Conservation (phyloP, 1,284 basidiomycete genomes). For the Ceraceosorus bombacis region DNA sequence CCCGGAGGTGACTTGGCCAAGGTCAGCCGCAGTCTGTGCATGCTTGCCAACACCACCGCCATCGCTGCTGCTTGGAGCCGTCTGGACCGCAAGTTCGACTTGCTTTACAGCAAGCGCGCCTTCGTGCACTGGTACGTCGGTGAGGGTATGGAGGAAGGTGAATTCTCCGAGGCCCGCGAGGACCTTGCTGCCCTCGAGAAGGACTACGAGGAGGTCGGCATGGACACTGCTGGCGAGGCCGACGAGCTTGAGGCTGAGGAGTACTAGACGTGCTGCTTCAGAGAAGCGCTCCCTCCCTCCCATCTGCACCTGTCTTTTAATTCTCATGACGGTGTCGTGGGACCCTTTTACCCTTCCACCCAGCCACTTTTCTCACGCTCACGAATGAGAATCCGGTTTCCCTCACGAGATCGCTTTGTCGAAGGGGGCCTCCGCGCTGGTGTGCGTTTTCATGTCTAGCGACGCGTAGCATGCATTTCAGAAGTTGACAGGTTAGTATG, state of each 20-base stretch:
- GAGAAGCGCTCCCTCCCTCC: too few relatives aligned
- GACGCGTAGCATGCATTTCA: too few relatives aligned
- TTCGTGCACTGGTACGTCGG: constrained; percentile 63
- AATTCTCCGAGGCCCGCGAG: constrained; percentile 95
- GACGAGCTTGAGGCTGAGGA: constrained; percentile 51
- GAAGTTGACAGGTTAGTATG: too few relatives aligned
- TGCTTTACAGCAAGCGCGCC: constrained; percentile 58
- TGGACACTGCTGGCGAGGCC: constrained; percentile 76
- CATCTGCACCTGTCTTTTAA: too few relatives aligned
- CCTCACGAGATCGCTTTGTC: too few relatives aligned
- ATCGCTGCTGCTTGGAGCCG: constrained; percentile 91
- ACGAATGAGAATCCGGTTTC: too few relatives aligned
- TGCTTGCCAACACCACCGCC: constrained; percentile 90
- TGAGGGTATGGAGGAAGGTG: constrained; percentile 98
- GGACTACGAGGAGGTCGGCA: constrained; percentile 60
- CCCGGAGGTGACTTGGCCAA: constrained; percentile 85
- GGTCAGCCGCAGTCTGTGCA: constrained; percentile 87
- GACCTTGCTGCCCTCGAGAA: constrained; percentile 95
- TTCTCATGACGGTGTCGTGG: too few relatives aligned
- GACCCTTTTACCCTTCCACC: too few relatives aligned
- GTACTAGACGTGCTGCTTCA: constrained; percentile 23
- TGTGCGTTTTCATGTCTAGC: too few relatives aligned
- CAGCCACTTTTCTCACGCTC: too few relatives aligned
- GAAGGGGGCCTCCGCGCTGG: too few relatives aligned
- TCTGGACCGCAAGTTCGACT: constrained; percentile 97